Percentiles rank a stretch among this genome's conserved stretches.
phyloP scores from a whole-genome alignment of 2,329 filamentous ascomycete species.

The Colletotrichum sp. region DNA sequence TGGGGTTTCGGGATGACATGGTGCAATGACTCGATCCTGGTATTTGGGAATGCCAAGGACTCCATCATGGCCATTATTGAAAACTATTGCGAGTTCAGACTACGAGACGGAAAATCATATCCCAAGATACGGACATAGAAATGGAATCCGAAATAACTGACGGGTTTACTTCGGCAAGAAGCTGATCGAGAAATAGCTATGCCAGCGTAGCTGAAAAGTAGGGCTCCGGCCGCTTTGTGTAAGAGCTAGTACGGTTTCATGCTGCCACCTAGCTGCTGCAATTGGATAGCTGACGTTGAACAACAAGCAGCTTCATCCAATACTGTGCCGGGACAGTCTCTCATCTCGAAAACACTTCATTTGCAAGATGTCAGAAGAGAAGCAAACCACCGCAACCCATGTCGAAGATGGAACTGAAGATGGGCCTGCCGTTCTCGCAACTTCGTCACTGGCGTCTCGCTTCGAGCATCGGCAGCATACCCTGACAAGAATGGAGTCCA shows the following conservation, averaged over 20 bases:
- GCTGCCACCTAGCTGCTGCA: neutral
- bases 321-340: neutral
- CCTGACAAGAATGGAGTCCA: neutral
- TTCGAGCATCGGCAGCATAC: slow-evolving; percentile 11
- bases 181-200: neutral
- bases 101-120: neutral
- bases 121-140: neutral
- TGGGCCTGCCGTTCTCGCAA: neutral
- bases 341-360: neutral
- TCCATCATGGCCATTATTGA: neutral
- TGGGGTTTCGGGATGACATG: neutral
- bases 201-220: neutral
- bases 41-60: neutral
- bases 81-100: neutral
- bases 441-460: neutral
- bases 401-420: neutral
- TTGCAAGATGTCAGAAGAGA: neutral
- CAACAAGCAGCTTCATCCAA: neutral
- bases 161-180: neutral
- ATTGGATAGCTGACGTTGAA: neutral
- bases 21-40: neutral
- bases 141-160: neutral
- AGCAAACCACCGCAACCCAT: neutral
- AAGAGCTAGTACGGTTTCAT: neutral
- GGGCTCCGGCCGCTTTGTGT: neutral